These are phyloP conservation scores for Sporothrix brunneoviolacea DNA, from an alignment of 2,329 filamentous ascomycete genomes.

Conservation along the genomic window DNA sequence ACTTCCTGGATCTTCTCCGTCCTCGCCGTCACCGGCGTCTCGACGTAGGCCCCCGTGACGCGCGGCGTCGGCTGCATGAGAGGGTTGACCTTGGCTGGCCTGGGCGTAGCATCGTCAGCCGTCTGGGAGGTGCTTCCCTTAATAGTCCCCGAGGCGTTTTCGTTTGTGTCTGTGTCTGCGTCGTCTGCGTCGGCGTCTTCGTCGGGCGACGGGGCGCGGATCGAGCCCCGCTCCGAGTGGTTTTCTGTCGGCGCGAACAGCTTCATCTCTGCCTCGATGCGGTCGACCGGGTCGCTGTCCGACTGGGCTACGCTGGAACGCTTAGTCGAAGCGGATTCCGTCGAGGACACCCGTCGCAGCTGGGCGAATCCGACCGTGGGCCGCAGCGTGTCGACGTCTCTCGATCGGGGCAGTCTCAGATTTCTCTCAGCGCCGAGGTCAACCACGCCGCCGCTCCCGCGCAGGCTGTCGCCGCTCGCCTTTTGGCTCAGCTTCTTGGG, in stretches of 20 bases:
- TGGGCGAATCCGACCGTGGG: constrained; percentile 41
- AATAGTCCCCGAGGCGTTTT: not conserved
- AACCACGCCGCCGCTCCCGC: not conserved
- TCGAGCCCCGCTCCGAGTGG: constrained; percentile 49
- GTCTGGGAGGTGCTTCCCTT: not conserved
- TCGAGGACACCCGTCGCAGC: constrained; percentile 36
- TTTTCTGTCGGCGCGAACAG: constrained; percentile 50
- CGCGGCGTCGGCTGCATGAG: constrained; percentile 46
- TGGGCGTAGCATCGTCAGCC: constrained; percentile 34
- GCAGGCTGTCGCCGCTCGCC: constrained; percentile 5
- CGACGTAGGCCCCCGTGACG: constrained; percentile 50
- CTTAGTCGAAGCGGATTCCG: constrained; percentile 43
- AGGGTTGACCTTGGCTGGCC: constrained; percentile 35
- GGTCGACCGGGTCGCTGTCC: constrained; percentile 48
- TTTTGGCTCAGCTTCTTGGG: not conserved
- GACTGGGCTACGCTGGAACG: constrained; percentile 41
- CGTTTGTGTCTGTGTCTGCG: constrained; percentile 8
- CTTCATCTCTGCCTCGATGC: constrained; percentile 50
- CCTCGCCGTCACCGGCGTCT: constrained; percentile 46
- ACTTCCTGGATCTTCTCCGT: constrained; percentile 26
- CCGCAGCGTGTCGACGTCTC: constrained; percentile 20
- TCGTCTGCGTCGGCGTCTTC: constrained; percentile 23
- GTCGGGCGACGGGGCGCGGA: constrained; percentile 43
- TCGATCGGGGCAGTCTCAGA: constrained; percentile 22
- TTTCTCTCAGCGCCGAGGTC: not conserved